phyloP scores from a whole-genome alignment of 345 rosid genomes.

The Carallia pectinifolia region DNA sequence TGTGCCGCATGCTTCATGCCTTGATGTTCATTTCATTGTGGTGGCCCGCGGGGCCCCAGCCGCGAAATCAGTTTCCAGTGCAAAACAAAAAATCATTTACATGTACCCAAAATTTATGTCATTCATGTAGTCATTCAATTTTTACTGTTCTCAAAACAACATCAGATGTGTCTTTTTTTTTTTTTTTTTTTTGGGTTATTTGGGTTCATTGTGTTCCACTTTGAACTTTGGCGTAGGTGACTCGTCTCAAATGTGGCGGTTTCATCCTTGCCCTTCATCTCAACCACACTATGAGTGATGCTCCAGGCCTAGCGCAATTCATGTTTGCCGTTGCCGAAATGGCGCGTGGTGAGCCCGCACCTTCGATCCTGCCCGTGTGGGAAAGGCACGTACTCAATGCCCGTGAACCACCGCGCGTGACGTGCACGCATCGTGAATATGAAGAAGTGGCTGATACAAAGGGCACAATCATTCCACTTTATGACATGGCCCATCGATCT shows the following conservation, averaged over 20 bases:
- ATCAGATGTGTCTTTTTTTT: no score
- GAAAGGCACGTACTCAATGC: conserved; percentile 20
- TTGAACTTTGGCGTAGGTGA: conserved; percentile 11
- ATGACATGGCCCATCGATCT: conserved; percentile 7
- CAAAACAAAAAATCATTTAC: no score
- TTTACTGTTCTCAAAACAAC: no score
- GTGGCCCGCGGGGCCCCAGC: no score
- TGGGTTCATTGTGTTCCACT: no score
- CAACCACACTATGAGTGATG: conserved; percentile 21
- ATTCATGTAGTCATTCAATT: no score
- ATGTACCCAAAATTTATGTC: no score
- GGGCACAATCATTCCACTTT: conserved; percentile 4
- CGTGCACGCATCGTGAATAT: conserved; percentile 16
- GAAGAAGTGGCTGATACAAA: conserved; percentile 10
- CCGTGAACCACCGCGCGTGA: conserved; percentile 8
- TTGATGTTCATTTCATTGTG: no score
- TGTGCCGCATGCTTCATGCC: no score
- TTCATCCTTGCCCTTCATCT: conserved; percentile 18
- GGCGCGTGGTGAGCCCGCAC: conserved; percentile 5
- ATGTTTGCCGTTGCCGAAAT: conserved; percentile 17
- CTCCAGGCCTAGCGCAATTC: conserved; percentile 12
- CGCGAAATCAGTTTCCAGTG: no score
- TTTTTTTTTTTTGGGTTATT: no score
- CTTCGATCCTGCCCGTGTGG: conserved; percentile 19
- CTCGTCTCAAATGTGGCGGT: conserved; percentile 24